A percentile compares a stretch with the other conserved stretches of the same genome.
These are phyloP conservation scores for Peronospora belbahrii DNA, from an alignment of 352 stramenopile genomes.

Conservation along the genomic window DNA sequence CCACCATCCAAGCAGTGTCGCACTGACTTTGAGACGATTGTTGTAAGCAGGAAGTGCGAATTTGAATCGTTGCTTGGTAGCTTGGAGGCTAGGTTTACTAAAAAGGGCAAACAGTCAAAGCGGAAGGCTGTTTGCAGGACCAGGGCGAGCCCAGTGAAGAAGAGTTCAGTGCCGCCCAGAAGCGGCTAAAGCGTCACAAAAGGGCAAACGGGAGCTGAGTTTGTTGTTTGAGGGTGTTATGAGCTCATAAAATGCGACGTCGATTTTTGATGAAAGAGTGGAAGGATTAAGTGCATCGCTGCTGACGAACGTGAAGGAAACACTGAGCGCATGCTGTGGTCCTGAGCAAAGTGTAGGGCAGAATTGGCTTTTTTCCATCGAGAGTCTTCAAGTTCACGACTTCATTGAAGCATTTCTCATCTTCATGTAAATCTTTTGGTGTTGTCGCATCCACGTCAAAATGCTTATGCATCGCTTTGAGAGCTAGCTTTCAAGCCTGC, in stretches of 20 bases:
- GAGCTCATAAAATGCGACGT: background rate
- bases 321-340: constrained; percentile 68
- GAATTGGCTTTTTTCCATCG: constrained; percentile 59
- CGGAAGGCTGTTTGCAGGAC: constrained; percentile 11
- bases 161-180: constrained; percentile 50
- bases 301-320: constrained; percentile 37
- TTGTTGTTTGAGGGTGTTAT: background rate
- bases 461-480: constrained; percentile 56
- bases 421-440: constrained; percentile 40
- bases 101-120: constrained; percentile 42
- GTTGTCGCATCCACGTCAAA: constrained; percentile 13
- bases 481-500: constrained; percentile 63
- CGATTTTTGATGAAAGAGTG: too few relatives aligned
- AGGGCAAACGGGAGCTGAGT: constrained; percentile 27
- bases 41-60: constrained; percentile 34
- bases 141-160: constrained; percentile 45
- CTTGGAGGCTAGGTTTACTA: constrained; percentile 57
- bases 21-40: constrained; percentile 3
- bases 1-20: background rate
- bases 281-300: too few relatives aligned
- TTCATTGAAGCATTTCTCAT: constrained; percentile 79
- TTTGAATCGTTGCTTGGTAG: constrained; percentile 53
- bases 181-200: constrained; percentile 38
- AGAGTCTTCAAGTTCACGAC: constrained; percentile 71
- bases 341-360: constrained; percentile 64